phyloP scores from a whole-genome alignment of 2,329 filamentous ascomycete species.

The Diaporthe amygdali region DNA sequence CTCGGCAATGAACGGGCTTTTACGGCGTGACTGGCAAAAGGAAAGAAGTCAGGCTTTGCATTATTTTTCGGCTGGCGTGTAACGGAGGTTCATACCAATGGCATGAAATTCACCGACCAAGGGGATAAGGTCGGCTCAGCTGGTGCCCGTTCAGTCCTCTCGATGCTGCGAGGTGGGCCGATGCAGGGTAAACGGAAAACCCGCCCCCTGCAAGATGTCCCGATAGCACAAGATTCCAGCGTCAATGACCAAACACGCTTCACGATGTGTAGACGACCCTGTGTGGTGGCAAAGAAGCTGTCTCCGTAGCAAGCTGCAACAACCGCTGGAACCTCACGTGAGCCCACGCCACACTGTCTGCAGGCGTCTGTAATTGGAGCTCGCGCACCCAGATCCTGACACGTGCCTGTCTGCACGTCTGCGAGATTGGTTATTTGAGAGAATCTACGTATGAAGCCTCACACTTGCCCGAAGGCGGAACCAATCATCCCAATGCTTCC shows the following conservation, averaged over 20 bases:
- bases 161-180: background rate
- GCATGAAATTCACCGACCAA: slow-evolving; percentile 35
- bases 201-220: background rate
- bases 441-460: too few relatives aligned
- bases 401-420: background rate
- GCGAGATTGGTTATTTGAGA: background rate
- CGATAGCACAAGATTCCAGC: slow-evolving; percentile 7
- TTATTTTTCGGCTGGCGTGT: slow-evolving; percentile 38
- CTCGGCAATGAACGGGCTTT: slow-evolving; percentile 38
- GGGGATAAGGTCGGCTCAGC: slow-evolving; percentile 14
- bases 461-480: background rate
- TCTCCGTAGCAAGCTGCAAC: background rate
- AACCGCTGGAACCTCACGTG: background rate
- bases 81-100: slow-evolving; percentile 40
- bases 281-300: background rate
- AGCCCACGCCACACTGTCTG: background rate
- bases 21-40: slow-evolving; percentile 24
- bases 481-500: background rate
- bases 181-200: background rate
- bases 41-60: slow-evolving; percentile 29
- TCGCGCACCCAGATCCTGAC: background rate
- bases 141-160: slow-evolving; percentile 1
- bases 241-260: slow-evolving; percentile 15
- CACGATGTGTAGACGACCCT: background rate
- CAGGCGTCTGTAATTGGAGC: background rate